Evolutionary conservation across 1,139 yeast genomes (phyloP), one percentile per base, ranked within the genome.

Genomic region (Saccharomyces hybrid): DNA sequence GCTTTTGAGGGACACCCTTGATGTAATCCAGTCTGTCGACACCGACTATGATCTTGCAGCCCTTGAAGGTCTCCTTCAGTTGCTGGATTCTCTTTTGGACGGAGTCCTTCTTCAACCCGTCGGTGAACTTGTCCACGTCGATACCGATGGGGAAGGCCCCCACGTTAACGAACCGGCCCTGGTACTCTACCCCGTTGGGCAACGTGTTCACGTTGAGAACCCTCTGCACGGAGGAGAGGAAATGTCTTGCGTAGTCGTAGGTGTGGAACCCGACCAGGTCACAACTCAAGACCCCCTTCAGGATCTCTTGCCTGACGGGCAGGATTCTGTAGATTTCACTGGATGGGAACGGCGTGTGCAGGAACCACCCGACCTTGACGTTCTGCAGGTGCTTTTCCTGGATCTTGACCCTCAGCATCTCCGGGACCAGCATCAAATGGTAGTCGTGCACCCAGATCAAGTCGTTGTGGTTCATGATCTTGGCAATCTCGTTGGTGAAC

Each of bases 111-210:
- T 83, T 76, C 62, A 93, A 73, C 0, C 96, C 98, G 47, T 85
- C 89, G 12, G 84, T 75, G 70, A 95, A 95, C 63, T 88, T 88
- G 57, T 89, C 96, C 24, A 90, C 96, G 66, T 95, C 99, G 59
- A 95, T 93, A 57, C 99, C 99, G 64, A 95, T 93, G 16, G 99
- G 99, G 79, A 91, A 93, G 0, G 98, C 98, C 16, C 97, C 96
- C 42, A 93, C 91, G 31, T 83, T 83, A 49, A 93, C 95, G 57
- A 82, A 81, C 53, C 93, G 76, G 31, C 90, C 89, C 53, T 83
- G 76, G 68, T 80, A 89, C 61, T 86, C 85, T 31, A 93, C 89
- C 14, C 97, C 96, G 63, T 91, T 93, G 4, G 99, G 99, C 57
- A 88, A 76, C 0, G 97, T 90, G 50, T 84, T 85, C 14, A 90